Base-by-base conservation (phyloP, 208 protist genomes). In the Borovskyia barvae region DNA sequence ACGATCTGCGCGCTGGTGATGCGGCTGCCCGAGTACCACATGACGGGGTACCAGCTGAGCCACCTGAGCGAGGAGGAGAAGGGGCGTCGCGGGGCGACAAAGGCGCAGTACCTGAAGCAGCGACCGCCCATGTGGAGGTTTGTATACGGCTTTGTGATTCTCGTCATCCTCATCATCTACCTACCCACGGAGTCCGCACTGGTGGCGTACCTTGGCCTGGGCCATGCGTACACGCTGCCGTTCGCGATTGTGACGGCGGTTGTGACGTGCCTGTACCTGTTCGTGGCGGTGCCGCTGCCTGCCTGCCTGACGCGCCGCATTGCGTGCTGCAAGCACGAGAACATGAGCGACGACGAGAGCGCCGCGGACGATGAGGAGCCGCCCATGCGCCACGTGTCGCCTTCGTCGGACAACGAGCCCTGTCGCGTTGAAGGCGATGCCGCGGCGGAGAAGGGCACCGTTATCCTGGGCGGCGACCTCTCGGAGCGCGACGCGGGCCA, bases 11-110 rank as follows among this genome's bases (percentile, higher is more conserved):
- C 72, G 28, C 6, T 72, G 50, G 68, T 77, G 35, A 55, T 89
- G 56, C 72, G 76, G 20, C 61, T 83, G 26, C 75, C 82, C 19
- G 42, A 56, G 29, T 88, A 88, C 63, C 70, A 85, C 32, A 61
- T 88, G 9, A 72, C 64, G 24, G 74, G 74, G 17, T 71, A 60
- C 46, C 58, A 88, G 51, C 15, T 60, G 33, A 22, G 42, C 11
- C 37, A 67, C 29, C 58, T 88, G 36, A 66, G 50, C 7, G 45
- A 52, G 22, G 71, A 72, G 33, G 61, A 82, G 53, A 70, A 72
- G 47, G 54, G 48, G 36, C 26, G 32, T n/a, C 72, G 77, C 8
- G 36, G 53, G 30, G 62, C 57, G 11, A 32, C 61, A 19, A 71
- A 70, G 37, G 51, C 49, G 12, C 51, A 60, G 47, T 83, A 81